Evolutionary conservation across 2,329 filamentous ascomycete genomes (phyloP), one percentile per base, ranked within the genome.

Genomic region (Delphinella strobiligena): DNA sequence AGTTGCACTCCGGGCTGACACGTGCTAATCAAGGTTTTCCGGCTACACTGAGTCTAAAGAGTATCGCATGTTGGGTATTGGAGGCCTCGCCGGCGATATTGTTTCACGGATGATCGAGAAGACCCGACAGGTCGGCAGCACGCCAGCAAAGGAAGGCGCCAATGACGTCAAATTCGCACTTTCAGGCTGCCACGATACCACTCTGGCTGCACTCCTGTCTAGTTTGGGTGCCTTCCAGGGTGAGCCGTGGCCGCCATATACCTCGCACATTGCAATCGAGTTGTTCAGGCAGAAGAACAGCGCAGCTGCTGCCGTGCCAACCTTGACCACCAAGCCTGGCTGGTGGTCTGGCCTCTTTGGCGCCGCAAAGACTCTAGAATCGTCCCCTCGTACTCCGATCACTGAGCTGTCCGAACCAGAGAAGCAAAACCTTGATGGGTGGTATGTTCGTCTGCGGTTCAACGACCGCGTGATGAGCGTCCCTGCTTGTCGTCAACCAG

Each of bases 181-280:
- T 53, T 83, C 77, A 48, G 88, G 88, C 22, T 94, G 88, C 54
- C 88, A 95, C 60, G 88, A 96, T 55, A 96, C 91, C 2, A 96
- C 91, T 1, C 71, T 98, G 4, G 91, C 85, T 2, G 83, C 74
- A 1, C 67, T 86, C 2, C 65, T 98, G 19, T 66, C 80, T 12
- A 84, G 83, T 48, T 61, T 96, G 5, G 91, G 89, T 2, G 82
- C 82, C 2, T 91, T 85, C 55, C 65, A 66, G 15, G 74, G 73
- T 35, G 62, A 69, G 44, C 70, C 72, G 27, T 98, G 91, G 91
- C 91, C 91, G 1, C 88, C 87, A 0, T 98, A 89, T 54, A 95
- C 89, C 0, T 89, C 83, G 50, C 87, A 93, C 52, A 72, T 98
- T 47, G 88, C 91, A 22, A 68, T 98, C 40, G 91, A 98, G 61